Evolutionary conservation across 23 red algal genomes (phyloP).

Genomic region (Gracilaria domingensis): DNA sequence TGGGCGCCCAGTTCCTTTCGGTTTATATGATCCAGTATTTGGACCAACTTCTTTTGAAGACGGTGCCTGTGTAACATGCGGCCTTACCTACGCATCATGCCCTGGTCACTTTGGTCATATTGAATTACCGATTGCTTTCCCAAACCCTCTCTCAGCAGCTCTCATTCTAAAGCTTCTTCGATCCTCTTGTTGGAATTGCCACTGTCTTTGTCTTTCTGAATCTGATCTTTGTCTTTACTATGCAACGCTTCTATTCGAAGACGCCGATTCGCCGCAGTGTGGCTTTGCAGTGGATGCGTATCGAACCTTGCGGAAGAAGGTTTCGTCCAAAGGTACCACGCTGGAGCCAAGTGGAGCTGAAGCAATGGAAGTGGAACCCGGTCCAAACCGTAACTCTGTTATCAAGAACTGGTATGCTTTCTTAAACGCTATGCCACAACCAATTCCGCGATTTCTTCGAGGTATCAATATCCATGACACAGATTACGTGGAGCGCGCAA

Average conservation of each 20-base stretch:
- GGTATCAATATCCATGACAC: slow-evolving; percentile 24
- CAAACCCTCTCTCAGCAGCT: slow-evolving; percentile 76
- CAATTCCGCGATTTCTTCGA: slow-evolving; percentile 42
- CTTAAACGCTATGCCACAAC: slow-evolving; percentile 45
- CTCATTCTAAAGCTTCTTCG: slow-evolving; percentile 74
- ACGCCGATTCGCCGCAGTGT: slow-evolving; percentile 42
- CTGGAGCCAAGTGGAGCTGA: slow-evolving; percentile 8
- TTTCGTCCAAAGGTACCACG: background rate
- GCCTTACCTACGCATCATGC: slow-evolving; percentile 75
- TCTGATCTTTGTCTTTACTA: slow-evolving; percentile 56
- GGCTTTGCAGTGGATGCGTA: slow-evolving; percentile 30
- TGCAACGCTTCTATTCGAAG: slow-evolving; percentile 56
- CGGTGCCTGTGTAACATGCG: slow-evolving; percentile 88
- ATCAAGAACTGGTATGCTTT: slow-evolving; percentile 52
- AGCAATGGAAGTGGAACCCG: background rate
- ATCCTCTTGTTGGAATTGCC: slow-evolving; percentile 87
- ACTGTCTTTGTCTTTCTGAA: slow-evolving; percentile 58
- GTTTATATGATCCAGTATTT: slow-evolving; percentile 91
- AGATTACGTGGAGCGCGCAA: slow-evolving; percentile 11
- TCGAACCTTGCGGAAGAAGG: slow-evolving; percentile 24
- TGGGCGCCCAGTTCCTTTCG: slow-evolving; percentile 77
- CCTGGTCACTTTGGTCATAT: slow-evolving; percentile 99
- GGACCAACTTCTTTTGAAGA: slow-evolving; percentile 69
- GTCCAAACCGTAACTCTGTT: slow-evolving; percentile 9
- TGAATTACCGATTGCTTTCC: slow-evolving; percentile 82